phyloP scores from a whole-genome alignment of 805 yeast species.

The Ogataea saltuana region DNA sequence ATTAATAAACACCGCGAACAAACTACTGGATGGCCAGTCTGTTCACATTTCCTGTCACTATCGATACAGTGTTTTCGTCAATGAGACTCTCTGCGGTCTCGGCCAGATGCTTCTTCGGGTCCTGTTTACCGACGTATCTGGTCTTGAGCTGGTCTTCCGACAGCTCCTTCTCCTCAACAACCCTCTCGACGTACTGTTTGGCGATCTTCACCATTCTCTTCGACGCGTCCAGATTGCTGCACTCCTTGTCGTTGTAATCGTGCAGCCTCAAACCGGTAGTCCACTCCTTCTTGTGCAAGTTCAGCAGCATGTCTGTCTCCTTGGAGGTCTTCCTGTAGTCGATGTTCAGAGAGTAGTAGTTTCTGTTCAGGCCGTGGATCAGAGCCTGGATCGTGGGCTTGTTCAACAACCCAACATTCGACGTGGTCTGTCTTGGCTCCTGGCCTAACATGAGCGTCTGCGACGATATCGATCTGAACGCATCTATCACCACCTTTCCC shows the following conservation, averaged over 20 bases:
- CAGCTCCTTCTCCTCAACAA: constrained; percentile 88
- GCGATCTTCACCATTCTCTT: constrained; percentile 86
- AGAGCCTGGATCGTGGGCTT: constrained; percentile 96
- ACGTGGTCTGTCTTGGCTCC: constrained; percentile 97
- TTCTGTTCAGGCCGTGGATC: constrained; percentile 95
- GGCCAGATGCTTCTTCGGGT: constrained; percentile 94
- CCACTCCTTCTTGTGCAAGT: constrained; percentile 95
- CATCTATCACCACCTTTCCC: constrained; percentile 98
- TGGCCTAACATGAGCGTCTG: constrained; percentile 90
- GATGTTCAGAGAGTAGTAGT: constrained; percentile 92
- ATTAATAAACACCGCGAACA: too few species aligned
- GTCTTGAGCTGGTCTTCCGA: constrained; percentile 88
- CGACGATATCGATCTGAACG: constrained; percentile 90
- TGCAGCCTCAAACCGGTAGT: constrained; percentile 81
- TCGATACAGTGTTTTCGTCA: constrained; percentile 87
- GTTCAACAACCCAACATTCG: constrained; percentile 91
- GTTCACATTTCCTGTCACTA: constrained; percentile 87
- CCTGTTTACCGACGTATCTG: constrained; percentile 97
- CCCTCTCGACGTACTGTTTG: constrained; percentile 82
- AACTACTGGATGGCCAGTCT: constrained; percentile 80
- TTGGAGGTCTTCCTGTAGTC: constrained; percentile 90
- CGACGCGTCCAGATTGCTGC: constrained; percentile 69
- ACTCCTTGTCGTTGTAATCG: constrained; percentile 77
- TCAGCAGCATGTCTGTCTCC: constrained; percentile 91
- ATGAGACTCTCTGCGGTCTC: constrained; percentile 84